A percentile compares a stretch with the other conserved stretches of the same genome.
These are phyloP conservation scores for Solanum habrochaites DNA, from an alignment of 257 asterid genomes.

Conservation along the genomic window DNA sequence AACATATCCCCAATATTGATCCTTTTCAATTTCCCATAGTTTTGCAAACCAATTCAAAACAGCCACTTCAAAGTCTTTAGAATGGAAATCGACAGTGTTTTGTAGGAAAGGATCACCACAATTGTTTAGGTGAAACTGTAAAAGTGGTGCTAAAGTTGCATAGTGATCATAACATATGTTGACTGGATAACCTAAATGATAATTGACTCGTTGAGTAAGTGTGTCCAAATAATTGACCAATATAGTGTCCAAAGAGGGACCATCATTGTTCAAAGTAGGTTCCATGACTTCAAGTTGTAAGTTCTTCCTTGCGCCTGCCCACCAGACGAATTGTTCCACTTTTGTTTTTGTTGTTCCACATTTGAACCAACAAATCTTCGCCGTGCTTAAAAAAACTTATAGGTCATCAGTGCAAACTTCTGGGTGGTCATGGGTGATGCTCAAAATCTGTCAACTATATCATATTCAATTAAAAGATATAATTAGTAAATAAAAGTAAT, in stretches of 20 bases:
- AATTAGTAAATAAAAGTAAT: background rate
- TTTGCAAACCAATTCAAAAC: constrained; percentile 11
- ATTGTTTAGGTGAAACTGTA: background rate
- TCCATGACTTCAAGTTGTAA: background rate
- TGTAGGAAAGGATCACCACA: background rate
- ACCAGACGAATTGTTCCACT: background rate
- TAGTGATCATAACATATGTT: background rate
- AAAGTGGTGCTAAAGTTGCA: background rate
- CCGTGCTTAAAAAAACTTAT: background rate
- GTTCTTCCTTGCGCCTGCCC: background rate
- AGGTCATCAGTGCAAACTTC: too few relatives aligned
- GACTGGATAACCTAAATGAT: background rate
- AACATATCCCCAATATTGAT: constrained; percentile 10
- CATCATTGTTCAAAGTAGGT: background rate
- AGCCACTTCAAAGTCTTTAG: constrained; percentile 4
- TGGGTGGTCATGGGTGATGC: background rate
- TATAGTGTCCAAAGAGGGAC: background rate
- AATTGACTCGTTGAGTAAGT: background rate
- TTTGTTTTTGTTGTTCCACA: background rate
- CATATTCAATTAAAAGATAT: background rate
- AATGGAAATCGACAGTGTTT: background rate
- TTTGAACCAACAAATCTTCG: background rate
- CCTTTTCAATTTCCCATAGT: background rate
- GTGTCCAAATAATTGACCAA: background rate
- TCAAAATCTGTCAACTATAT: background rate